A percentile compares a stretch with the other conserved stretches of the same genome.
Evolutionary conservation across 2,329 filamentous ascomycete genomes (phyloP).

Genomic region (Xylaria sp.): DNA sequence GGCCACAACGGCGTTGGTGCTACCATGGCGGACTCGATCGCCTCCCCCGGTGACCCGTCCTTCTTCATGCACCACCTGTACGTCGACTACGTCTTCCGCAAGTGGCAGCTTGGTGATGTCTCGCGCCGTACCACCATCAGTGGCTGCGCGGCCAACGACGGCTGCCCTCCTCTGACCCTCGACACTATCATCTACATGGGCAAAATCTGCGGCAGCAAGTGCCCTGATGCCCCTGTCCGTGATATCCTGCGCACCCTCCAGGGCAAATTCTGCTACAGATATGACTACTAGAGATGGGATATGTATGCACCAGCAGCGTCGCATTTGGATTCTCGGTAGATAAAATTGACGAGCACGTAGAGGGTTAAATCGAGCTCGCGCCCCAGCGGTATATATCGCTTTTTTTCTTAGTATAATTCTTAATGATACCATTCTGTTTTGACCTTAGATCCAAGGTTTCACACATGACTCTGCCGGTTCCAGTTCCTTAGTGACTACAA

Average conservation of each 20-base stretch:
- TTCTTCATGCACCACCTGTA: constrained; percentile 52
- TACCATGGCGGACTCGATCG: constrained; percentile 49
- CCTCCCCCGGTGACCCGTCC: constrained; percentile 48
- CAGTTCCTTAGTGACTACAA: neutral
- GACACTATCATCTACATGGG: constrained; percentile 46
- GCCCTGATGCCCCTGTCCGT: constrained; percentile 46
- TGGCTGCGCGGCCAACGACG: constrained; percentile 45
- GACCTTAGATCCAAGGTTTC: neutral
- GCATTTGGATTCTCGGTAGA: constrained; percentile 15
- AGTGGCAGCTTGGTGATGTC: constrained; percentile 45
- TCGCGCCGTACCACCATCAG: constrained; percentile 45
- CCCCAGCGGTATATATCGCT: constrained; percentile 15
- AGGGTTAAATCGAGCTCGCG: constrained; percentile 25
- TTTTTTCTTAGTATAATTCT: constrained; percentile 35
- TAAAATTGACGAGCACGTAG: constrained; percentile 22
- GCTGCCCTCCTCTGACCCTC: constrained; percentile 46
- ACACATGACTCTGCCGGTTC: neutral
- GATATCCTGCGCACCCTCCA: constrained; percentile 44
- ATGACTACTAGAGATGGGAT: constrained; percentile 43
- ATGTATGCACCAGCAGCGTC: constrained; percentile 27
- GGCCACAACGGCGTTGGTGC: constrained; percentile 50
- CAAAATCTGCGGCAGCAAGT: constrained; percentile 45
- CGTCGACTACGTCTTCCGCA: constrained; percentile 47
- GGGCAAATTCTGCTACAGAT: constrained; percentile 47
- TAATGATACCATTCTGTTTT: constrained; percentile 38